Base-by-base conservation (phyloP, 208 protist genomes). In the Acanthamoeba culbertsoni region DNA sequence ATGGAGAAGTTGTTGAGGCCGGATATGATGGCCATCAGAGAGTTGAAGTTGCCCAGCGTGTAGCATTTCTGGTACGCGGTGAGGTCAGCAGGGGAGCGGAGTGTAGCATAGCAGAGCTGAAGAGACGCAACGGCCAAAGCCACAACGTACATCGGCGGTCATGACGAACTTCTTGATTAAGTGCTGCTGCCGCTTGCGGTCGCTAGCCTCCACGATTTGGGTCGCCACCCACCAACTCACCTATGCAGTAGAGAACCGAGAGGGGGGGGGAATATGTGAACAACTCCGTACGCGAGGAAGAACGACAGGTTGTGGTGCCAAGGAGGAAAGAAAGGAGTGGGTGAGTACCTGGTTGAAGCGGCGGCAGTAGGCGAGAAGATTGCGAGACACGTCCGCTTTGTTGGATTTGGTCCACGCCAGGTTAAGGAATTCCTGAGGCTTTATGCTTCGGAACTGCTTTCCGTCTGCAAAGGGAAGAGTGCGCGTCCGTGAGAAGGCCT, bases 221-320 rank as follows among this genome's bases (percentile, higher is more conserved):
- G 86, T 92, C 2, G 43, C 62, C 55, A 92, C 86, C 86, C 86
- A 92, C 31, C 73, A 92, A 57, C 86, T 75, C 18, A 92, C 55
- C 86, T 92, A 6, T 6, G 6, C 35, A 28, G 45, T 53, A 23
- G n/a, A 75, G 14, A 75, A 33, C 7, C 7, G n/a, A 75, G 63
- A 75, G 12, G 35, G 48, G 48, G 48, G 18, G 18, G 48, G 48
- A 8, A 18, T 23, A 8, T 18, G 48, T 55, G 18, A 55, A 18
- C 35, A 1, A 3, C 42, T 33, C 35, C 35, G 1, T 55, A 42
- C 0, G 12, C 16, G 48, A 55, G 18, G 48, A 55, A 55, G 18
- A 55, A 18, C 8, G 18, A 55, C 48, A 55, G 48, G 1, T 28
- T 8, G 62, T 42, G 62, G 28, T 8, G 7, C 31, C 48, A 55